Base-by-base conservation (phyloP, 768 basidiomycete genomes). In the Kwoniella newhampshirensis region DNA sequence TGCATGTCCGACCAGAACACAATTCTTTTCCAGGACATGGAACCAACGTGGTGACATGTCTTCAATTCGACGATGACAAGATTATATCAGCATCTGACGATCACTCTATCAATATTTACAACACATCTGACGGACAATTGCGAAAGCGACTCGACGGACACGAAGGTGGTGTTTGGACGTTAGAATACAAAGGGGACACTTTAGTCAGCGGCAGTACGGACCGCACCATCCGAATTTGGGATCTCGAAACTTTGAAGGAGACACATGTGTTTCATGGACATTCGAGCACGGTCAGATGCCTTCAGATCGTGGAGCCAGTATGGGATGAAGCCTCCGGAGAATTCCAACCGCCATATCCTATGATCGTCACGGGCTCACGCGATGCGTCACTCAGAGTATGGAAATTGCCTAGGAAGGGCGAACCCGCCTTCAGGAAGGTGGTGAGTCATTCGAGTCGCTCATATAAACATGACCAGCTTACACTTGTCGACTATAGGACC, bases 51-150 rank as follows among this genome's bases (percentile, higher is more conserved):
- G 91, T 99, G 73, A 99, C 94, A 39, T 96, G 92, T 75, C 84
- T 97, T 43, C 84, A 97, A 67, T 90, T 99, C 79, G 96, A 94
- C 47, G 85, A 86, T 59, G 88, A 89, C 27, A 90, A 93, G 59
- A 91, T 99, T 78, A 91, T 99, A 69, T 92, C 90, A 11, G 93
- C 94, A 11, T 94, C 91, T 0, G 94, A 99, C 76, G 93, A 97
- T 77, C 91, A 97, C 67, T 89, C 91, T 3, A 96, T 98, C 70
- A 89, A 93, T 70, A 85, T 99, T 43, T 97, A 94, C 75, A 87
- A 87, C 21, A 92, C 90, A n/a, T 75, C 82, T 25, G 88, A 87
- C 0, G 94, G 94, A 12, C 81, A 84, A 35, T 82, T 89, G 20
- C 75, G 87, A 4, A 84, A 83, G 39, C 83, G 86, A 1, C 81